A percentile compares a stretch with the other conserved stretches of the same genome.
Evolutionary conservation across 371 early-diverging fungal genomes (phyloP).

Genomic region (Mortierella sp.): DNA sequence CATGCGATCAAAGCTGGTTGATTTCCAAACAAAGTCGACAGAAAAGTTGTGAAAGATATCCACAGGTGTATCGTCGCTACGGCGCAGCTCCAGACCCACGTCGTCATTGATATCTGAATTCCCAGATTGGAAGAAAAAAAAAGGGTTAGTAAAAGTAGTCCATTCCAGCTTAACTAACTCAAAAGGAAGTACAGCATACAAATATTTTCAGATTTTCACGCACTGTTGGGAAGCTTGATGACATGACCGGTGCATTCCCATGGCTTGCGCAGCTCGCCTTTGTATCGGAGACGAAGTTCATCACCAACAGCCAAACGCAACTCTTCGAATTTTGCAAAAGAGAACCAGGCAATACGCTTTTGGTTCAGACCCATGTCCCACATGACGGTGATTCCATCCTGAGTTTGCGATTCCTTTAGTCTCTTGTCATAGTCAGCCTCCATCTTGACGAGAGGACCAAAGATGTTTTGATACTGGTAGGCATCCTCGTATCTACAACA

Average conservation of each 20-base stretch:
- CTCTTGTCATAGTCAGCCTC: slow-evolving; percentile 98
- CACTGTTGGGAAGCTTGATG: slow-evolving; percentile 94
- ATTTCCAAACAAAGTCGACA: slow-evolving; percentile 99
- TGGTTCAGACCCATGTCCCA: slow-evolving; percentile 98
- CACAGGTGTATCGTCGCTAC: slow-evolving; percentile 77
- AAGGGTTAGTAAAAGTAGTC: neutral
- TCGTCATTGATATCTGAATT: slow-evolving; percentile 89
- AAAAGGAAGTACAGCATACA: neutral
- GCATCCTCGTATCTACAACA: slow-evolving; percentile 91
- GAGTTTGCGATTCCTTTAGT: slow-evolving; percentile 96
- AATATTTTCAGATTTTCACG: slow-evolving; percentile 25
- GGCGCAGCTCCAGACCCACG: slow-evolving; percentile 87
- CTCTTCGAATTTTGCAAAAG: slow-evolving; percentile 94
- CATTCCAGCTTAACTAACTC: neutral
- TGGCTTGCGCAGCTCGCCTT: slow-evolving; percentile 86
- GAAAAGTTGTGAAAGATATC: slow-evolving; percentile 94
- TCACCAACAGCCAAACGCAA: slow-evolving; percentile 96
- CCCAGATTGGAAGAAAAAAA: neutral
- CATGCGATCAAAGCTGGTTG: slow-evolving; percentile 97
- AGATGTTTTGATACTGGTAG: slow-evolving; percentile 96
- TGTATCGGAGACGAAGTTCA: slow-evolving; percentile 91
- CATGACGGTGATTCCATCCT: slow-evolving; percentile 94
- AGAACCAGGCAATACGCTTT: slow-evolving; percentile 94
- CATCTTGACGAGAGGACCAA: slow-evolving; percentile 95
- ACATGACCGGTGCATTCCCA: slow-evolving; percentile 96